These are phyloP conservation scores for Berberis vulgaris DNA, from an alignment of 164 flowering plant genomes.

Conservation along the genomic window DNA sequence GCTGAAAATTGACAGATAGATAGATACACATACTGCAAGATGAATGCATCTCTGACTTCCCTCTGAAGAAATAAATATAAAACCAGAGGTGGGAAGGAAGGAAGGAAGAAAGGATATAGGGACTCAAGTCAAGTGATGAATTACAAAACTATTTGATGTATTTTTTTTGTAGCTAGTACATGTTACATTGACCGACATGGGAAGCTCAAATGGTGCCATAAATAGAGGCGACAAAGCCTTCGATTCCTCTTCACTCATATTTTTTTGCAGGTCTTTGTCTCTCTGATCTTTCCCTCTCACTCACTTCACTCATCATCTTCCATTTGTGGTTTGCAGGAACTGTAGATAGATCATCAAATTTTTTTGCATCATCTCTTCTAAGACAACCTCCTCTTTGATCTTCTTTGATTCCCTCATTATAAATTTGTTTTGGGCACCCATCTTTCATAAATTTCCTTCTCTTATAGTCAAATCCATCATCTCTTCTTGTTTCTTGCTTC, in stretches of 20 bases:
- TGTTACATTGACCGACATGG: constrained; percentile 35
- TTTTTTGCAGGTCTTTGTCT: constrained; percentile 34
- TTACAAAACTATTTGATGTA: no score
- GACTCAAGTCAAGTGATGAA: no score
- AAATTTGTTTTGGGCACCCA: neutral
- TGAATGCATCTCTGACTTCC: no score
- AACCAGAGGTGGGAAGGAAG: no score
- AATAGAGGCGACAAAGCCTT: constrained; percentile 51
- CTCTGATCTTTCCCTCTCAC: constrained; percentile 9
- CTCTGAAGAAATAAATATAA: no score
- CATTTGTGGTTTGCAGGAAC: constrained; percentile 22
- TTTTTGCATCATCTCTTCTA: neutral
- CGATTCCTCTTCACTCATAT: constrained; percentile 31
- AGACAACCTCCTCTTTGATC: neutral
- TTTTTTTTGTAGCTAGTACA: neutral
- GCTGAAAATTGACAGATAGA: no score
- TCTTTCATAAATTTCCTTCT: neutral
- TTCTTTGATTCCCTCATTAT: neutral
- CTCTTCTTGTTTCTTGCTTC: neutral
- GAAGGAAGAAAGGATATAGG: no score
- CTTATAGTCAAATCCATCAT: neutral
- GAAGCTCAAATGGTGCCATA: constrained; percentile 36
- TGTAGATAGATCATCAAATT: neutral
- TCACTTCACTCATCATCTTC: neutral
- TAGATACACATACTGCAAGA: no score